These are phyloP conservation scores for Solanum chmielewskii DNA, from an alignment of 257 asterid species.

Conservation along the genomic window DNA sequence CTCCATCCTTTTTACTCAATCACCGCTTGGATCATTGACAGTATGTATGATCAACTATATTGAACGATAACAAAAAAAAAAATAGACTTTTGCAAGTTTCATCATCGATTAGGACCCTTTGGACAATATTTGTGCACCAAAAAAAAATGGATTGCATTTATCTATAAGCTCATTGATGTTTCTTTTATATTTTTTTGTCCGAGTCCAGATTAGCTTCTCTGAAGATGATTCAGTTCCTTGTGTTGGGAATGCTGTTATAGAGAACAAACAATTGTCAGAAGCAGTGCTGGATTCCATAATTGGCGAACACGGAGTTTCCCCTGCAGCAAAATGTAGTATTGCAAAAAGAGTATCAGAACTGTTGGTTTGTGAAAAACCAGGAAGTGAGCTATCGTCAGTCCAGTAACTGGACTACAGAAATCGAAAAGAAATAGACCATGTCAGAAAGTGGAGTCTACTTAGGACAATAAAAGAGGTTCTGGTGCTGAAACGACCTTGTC, in stretches of 20 bases:
- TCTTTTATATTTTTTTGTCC: neutral
- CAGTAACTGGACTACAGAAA: neutral
- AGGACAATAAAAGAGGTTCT: neutral
- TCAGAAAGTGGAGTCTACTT: neutral
- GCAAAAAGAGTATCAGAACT: constrained; percentile 40
- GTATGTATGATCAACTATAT: constrained; percentile 16
- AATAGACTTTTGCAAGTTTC: neutral
- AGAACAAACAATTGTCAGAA: constrained; percentile 57
- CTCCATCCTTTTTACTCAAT: constrained; percentile 76
- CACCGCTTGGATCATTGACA: constrained; percentile 56
- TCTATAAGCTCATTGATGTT: neutral
- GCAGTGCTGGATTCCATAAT: constrained; percentile 75
- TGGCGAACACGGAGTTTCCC: constrained; percentile 79
- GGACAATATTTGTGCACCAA: neutral
- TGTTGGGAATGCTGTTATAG: constrained; percentile 29
- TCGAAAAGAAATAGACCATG: neutral
- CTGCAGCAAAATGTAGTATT: constrained; percentile 55
- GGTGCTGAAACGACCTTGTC: neutral
- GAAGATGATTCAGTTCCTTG: constrained; percentile 43
- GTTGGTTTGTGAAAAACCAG: neutral
- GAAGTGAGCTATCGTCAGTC: neutral
- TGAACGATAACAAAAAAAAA: neutral
- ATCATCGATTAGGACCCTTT: neutral
- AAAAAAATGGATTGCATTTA: neutral
- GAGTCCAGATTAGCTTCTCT: constrained; percentile 59